A percentile compares a stretch with the other conserved stretches of the same genome.
These are phyloP conservation scores for Rutstroemia sp. DNA, from an alignment of 2,329 filamentous ascomycete species.

Conservation along the genomic window DNA sequence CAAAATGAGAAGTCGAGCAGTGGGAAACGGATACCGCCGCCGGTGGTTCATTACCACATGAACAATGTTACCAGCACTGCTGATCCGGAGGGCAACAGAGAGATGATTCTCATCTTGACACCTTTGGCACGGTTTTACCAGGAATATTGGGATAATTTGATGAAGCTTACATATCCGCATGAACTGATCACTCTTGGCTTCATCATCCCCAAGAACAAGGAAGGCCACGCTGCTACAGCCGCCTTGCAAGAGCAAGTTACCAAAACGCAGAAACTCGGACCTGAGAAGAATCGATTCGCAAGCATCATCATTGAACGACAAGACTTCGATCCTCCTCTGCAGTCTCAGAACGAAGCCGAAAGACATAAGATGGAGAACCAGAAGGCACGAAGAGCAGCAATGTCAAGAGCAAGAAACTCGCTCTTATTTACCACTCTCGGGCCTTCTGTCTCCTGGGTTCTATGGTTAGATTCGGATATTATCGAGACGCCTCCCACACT, in stretches of 20 bases:
- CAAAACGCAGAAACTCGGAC: constrained; percentile 71
- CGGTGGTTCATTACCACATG: constrained; percentile 87
- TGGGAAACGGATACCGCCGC: constrained; percentile 57
- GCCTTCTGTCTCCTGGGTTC: constrained; percentile 85
- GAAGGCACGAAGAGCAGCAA: constrained; percentile 75
- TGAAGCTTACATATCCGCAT: constrained; percentile 80
- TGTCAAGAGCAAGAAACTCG: constrained; percentile 91
- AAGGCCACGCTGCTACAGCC: constrained; percentile 79
- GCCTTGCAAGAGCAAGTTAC: constrained; percentile 78
- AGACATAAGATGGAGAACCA: constrained; percentile 90
- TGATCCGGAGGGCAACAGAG: constrained; percentile 68
- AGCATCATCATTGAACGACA: constrained; percentile 91
- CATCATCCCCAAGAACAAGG: constrained; percentile 88
- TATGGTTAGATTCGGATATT: constrained; percentile 93
- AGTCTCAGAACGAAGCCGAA: constrained; percentile 78
- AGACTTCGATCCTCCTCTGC: constrained; percentile 79
- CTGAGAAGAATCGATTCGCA: constrained; percentile 76
- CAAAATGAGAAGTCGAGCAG: constrained; percentile 43
- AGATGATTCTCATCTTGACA: constrained; percentile 85
- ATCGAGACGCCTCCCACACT: constrained; percentile 77
- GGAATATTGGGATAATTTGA: constrained; percentile 89
- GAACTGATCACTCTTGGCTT: constrained; percentile 92
- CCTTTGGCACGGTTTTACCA: constrained; percentile 91
- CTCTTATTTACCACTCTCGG: constrained; percentile 92
- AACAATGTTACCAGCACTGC: constrained; percentile 85